Percentiles rank a stretch among this genome's conserved stretches.
Conservation (phyloP, 306 rosid species). For the Lathyrus oleraceus region DNA sequence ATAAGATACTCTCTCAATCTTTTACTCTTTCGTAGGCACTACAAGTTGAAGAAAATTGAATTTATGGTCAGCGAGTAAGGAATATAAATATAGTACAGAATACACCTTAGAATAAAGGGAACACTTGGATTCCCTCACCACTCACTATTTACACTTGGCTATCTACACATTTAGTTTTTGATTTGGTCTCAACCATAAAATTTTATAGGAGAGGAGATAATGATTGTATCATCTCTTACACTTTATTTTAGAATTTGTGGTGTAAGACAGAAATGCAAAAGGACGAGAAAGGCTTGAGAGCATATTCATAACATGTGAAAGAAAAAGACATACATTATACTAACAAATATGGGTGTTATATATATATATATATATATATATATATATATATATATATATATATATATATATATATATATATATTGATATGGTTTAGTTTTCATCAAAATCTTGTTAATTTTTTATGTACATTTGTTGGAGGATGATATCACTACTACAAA, state of each 20-base stretch:
- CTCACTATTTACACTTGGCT: conserved; percentile 3
- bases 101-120: neutral
- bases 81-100: neutral
- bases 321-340: neutral
- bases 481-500: too few relatives aligned
- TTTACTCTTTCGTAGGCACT: neutral
- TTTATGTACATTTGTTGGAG: too few relatives aligned
- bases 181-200: neutral
- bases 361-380: too few relatives aligned
- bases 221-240: neutral
- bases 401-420: too few relatives aligned
- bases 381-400: too few relatives aligned
- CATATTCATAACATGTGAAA: neutral
- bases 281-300: neutral
- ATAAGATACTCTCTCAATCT: neutral
- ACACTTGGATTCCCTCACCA: neutral
- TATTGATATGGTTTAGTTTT: too few relatives aligned
- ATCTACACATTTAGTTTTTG: neutral
- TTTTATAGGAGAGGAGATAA: neutral
- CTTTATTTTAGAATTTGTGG: neutral
- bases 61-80: neutral
- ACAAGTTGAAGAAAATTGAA: neutral
- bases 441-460: too few relatives aligned
- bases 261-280: neutral
- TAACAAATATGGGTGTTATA: too few relatives aligned